Evolutionary conservation across 2,329 filamentous ascomycete species (phyloP).

Genomic region (Fusarium concolor): DNA sequence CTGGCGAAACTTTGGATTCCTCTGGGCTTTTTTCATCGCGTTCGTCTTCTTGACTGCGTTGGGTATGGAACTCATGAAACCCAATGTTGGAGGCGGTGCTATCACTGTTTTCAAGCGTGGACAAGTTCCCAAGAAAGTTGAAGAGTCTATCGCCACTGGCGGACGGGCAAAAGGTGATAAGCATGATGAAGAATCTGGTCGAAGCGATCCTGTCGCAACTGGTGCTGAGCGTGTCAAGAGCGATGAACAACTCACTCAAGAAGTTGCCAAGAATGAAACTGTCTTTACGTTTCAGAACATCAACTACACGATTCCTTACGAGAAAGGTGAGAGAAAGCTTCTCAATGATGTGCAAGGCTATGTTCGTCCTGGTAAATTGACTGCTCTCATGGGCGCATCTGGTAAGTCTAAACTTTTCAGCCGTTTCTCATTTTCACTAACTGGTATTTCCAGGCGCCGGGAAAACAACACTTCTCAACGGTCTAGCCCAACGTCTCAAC

Average conservation of each 20-base stretch:
- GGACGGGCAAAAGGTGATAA: slow-evolving; percentile 52
- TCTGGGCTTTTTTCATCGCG: slow-evolving; percentile 79
- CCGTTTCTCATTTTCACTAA: rapidly evolving
- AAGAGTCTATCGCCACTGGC: slow-evolving; percentile 67
- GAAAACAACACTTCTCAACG: slow-evolving; percentile 80
- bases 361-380: slow-evolving; percentile 84
- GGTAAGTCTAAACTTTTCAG: slow-evolving; percentile 44
- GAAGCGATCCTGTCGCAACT: slow-evolving; percentile 42
- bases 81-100: slow-evolving; percentile 68
- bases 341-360: slow-evolving; percentile 84
- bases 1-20: slow-evolving; percentile 82
- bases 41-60: slow-evolving; percentile 79
- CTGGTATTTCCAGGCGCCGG: slow-evolving; percentile 57
- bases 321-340: slow-evolving; percentile 74
- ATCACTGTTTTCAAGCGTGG: slow-evolving; percentile 73
- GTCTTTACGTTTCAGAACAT: slow-evolving; percentile 66
- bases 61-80: slow-evolving; percentile 74
- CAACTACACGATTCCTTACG: slow-evolving; percentile 63
- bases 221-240: slow-evolving; percentile 44
- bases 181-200: slow-evolving; percentile 63
- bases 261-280: slow-evolving; percentile 71
- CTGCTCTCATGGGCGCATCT: slow-evolving; percentile 77
- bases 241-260: slow-evolving; percentile 46
- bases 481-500: slow-evolving; percentile 78
- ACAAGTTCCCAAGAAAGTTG: slow-evolving; percentile 68